A percentile compares a stretch with the other conserved stretches of the same genome.
Conservation (phyloP, 1,284 basidiomycete genomes). For the Malassezia nana region DNA sequence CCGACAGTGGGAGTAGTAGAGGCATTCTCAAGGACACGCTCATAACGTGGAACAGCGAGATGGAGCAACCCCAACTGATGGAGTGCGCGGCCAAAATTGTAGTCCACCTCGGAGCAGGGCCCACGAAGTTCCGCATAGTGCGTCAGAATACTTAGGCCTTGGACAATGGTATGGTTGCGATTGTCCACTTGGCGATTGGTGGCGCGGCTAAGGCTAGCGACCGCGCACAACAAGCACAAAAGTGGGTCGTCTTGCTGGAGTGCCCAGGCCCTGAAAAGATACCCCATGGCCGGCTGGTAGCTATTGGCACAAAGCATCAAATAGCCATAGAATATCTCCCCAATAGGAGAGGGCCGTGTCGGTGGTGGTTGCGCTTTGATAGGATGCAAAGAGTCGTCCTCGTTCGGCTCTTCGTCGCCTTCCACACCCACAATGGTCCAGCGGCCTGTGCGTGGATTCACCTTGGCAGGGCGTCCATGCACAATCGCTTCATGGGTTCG, state of each 20-base stretch:
- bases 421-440: conserved; percentile 28
- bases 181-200: conserved; percentile 93
- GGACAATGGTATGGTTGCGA: conserved; percentile 58
- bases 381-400: neutral
- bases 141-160: conserved; percentile 25
- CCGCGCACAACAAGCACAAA: conserved; percentile 68
- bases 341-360: conserved; percentile 53
- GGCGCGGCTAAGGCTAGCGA: conserved; percentile 74
- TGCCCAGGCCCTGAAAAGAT: conserved; percentile 77
- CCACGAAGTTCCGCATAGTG: conserved; percentile 20
- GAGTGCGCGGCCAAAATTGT: conserved; percentile 79
- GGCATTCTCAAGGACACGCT: conserved; percentile 22
- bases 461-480: conserved; percentile 14
- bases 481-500: conserved; percentile 32
- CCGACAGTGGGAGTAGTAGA: neutral
- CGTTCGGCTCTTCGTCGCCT: conserved; percentile 17
- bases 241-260: conserved; percentile 72
- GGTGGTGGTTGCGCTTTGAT: conserved; percentile 14
- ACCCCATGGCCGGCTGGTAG: conserved; percentile 81
- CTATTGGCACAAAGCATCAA: conserved; percentile 73
- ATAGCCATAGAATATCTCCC: conserved; percentile 73
- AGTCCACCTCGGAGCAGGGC: conserved; percentile 60
- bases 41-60: conserved; percentile 36
- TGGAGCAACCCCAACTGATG: conserved; percentile 59
- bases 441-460: conserved; percentile 16